Conservation (phyloP, 441 rosid species). For the Viola pubescens region DNA sequence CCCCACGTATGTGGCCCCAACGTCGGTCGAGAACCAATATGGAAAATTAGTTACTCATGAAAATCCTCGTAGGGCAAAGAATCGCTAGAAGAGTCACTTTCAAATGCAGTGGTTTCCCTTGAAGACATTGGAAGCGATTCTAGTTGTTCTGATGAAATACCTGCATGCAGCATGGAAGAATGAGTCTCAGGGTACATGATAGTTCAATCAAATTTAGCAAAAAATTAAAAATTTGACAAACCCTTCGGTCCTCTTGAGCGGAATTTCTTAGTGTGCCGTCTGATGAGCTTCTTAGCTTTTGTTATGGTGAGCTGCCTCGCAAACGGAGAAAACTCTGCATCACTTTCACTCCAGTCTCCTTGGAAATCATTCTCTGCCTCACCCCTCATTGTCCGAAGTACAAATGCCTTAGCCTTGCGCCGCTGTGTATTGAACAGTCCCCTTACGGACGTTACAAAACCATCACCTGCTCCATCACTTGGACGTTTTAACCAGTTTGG, state of each 20-base stretch:
- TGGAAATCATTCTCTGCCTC: constrained; percentile 89
- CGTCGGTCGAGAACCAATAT: background rate
- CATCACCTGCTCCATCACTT: constrained; percentile 97
- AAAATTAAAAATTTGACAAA: constrained; percentile 18
- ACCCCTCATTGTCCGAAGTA: constrained; percentile 94
- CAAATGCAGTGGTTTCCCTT: constrained; percentile 50
- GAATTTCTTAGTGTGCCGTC: constrained; percentile 87
- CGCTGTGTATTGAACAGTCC: constrained; percentile 95
- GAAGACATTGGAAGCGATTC: constrained; percentile 80
- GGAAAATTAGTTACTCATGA: constrained; percentile 29
- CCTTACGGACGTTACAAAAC: constrained; percentile 88
- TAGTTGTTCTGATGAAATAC: constrained; percentile 65
- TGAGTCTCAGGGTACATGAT: constrained; percentile 7
- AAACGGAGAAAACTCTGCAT: constrained; percentile 74
- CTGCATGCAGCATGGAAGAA: constrained; percentile 29
- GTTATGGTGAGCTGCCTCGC: constrained; percentile 93
- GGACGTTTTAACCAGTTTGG: constrained; percentile 80
- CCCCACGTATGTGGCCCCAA: too few relatives aligned
- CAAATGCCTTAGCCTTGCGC: constrained; percentile 91
- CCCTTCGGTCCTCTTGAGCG: constrained; percentile 77
- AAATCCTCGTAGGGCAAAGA: constrained; percentile 88
- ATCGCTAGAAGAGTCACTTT: constrained; percentile 67
- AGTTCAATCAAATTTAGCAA: background rate
- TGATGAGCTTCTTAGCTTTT: constrained; percentile 78
- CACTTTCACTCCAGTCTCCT: constrained; percentile 97